Evolutionary conservation across 208 protist genomes (phyloP), one percentile per base, ranked within the genome.

Genomic region (Porcisia hertigi): DNA sequence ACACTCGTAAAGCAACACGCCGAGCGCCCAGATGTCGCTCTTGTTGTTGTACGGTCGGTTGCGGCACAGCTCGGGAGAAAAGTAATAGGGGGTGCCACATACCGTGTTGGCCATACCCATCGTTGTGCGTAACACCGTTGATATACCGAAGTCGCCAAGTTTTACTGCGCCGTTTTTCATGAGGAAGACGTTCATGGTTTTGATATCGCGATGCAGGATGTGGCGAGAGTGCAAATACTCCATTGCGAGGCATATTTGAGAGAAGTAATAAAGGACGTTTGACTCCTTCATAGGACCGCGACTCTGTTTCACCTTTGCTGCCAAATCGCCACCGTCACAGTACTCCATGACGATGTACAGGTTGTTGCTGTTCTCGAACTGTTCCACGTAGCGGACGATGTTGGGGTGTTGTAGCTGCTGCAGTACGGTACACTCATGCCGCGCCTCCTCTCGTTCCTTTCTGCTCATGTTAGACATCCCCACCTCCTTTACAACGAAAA

Each of bases 21-120:
- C 95, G 55, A 98, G 84, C 1, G 96, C 92, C 97, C 98, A 99
- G 30, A 99, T 96, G 86, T 99, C 98, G 64, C 87, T 95, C 80
- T 98, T 98, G 79, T 98, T 97, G 82, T 99, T 98, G 87, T 99
- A 99, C 49, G 96, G 95, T 71, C 96, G 94, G 77, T 98, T 93
- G 18, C 94, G 84, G 81, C 96, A 99, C 60, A 99, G 85, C 79
- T 99, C 97, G 0, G 98, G 98, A 0, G 94, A 97, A 73, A 99
- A 98, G 85, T 99, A 99, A 79, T 98, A 98, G 4, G 98, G 96
- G 23, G 95, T 98, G 36, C 95, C 97, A 79, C 94, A 98, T 6
- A 98, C 92, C 0, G 96, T 98, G 73, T 95, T 95, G 0, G 96
- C 94, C 87, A 98, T 92, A 18, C 88, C 96, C 87, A 98, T 97